Conservation (phyloP, 2,329 filamentous ascomycete genomes). For the Pseudogymnoascus sp. region DNA sequence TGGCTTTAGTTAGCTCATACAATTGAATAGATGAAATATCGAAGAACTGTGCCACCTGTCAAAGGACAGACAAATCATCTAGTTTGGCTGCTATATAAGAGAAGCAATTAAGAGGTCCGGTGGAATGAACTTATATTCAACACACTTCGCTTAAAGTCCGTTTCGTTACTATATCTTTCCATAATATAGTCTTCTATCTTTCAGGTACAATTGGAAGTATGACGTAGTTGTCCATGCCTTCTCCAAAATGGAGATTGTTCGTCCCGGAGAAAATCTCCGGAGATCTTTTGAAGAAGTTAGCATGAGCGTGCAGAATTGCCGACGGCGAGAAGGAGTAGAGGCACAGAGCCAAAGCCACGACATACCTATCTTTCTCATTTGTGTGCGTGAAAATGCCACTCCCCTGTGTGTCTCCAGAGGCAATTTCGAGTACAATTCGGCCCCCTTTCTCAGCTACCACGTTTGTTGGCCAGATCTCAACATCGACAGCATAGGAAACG, state of each 20-base stretch:
- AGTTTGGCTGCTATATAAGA: not conserved
- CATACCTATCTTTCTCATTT: constrained; percentile 39
- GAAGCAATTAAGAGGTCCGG: not conserved
- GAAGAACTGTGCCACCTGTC: not conserved
- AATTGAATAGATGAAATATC: not conserved
- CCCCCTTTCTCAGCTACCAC: constrained; percentile 46
- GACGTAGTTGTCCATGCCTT: constrained; percentile 40
- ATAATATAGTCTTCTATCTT: not conserved
- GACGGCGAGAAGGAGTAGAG: not conserved
- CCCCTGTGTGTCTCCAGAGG: constrained; percentile 51
- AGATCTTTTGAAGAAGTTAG: constrained; percentile 6
- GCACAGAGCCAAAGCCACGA: not conserved
- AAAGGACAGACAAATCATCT: not conserved
- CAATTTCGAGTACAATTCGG: constrained; percentile 47
- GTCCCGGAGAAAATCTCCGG: constrained; percentile 34
- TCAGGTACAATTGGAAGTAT: constrained; percentile 44
- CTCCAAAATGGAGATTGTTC: constrained; percentile 46
- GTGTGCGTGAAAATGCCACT: constrained; percentile 49
- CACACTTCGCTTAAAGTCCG: not conserved
- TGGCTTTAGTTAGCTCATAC: not conserved
- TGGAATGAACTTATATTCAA: too few relatives aligned
- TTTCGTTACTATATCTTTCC: not conserved
- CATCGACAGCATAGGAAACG: constrained; percentile 50
- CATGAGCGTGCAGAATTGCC: not conserved
- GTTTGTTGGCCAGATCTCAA: constrained; percentile 59